phyloP scores from a whole-genome alignment of 73 alveolate species.

The Stentor roeselii region DNA sequence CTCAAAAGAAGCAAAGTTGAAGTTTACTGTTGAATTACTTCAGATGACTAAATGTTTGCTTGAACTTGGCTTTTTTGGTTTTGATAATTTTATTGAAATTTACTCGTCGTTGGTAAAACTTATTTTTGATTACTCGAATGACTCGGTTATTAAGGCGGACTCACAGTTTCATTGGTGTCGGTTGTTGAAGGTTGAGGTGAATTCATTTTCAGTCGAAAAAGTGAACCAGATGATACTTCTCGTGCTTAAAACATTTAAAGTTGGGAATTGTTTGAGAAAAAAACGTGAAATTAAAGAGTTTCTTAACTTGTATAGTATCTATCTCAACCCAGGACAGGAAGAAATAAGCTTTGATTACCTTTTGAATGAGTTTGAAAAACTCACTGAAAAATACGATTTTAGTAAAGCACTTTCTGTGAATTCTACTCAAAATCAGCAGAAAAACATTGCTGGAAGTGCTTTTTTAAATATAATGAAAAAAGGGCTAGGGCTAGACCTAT shows the following conservation, averaged over 20 bases:
- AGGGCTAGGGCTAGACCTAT: background rate
- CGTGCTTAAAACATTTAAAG: background rate
- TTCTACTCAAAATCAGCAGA: background rate
- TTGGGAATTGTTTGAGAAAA: background rate
- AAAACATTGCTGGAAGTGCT: background rate
- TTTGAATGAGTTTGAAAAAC: background rate
- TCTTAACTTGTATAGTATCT: background rate
- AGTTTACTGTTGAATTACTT: constrained; percentile 11
- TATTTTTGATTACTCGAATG: too few relatives aligned
- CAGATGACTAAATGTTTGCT: background rate
- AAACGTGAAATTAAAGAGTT: background rate
- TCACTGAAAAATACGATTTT: background rate
- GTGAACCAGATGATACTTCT: background rate
- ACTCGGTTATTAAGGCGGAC: too few relatives aligned
- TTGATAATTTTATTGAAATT: too few relatives aligned
- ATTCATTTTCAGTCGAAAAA: background rate
- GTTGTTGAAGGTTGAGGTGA: background rate
- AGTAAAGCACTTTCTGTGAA: background rate
- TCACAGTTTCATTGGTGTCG: too few relatives aligned
- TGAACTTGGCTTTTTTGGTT: background rate
- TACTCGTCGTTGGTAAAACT: too few relatives aligned
- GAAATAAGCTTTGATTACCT: too few relatives aligned
- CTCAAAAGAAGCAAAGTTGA: background rate
- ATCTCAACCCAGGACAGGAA: background rate
- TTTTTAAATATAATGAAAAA: too few relatives aligned